A percentile compares a stretch with the other conserved stretches of the same genome.
phyloP scores from a whole-genome alignment of 345 rosid species.

The Salix suchowensis region DNA sequence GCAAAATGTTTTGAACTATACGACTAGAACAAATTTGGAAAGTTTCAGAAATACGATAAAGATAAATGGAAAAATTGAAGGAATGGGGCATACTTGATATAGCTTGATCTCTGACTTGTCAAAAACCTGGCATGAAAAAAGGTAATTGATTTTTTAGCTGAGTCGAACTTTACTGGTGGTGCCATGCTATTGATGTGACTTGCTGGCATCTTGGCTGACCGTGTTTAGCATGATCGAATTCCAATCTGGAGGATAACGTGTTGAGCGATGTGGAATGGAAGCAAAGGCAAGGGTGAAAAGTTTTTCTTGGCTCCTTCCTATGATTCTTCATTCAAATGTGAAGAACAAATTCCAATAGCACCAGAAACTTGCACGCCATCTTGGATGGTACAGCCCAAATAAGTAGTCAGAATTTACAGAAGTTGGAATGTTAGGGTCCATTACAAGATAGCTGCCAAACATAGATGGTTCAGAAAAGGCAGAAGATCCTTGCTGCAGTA shows the following conservation, averaged over 20 bases:
- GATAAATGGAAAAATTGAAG: background rate
- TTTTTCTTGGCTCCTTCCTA: constrained; percentile 35
- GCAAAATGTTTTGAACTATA: background rate
- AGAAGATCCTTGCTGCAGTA: constrained; percentile 32
- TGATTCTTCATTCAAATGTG: constrained; percentile 17
- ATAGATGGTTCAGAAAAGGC: constrained; percentile 15
- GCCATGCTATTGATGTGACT: constrained; percentile 22
- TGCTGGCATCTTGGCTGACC: constrained; percentile 27
- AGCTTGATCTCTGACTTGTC: constrained; percentile 90
- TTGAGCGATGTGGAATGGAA: constrained; percentile 43
- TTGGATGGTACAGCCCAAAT: constrained; percentile 84
- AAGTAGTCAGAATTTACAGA: constrained; percentile 59
- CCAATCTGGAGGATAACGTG: constrained; percentile 47
- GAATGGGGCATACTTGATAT: constrained; percentile 55
- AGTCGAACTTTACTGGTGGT: constrained; percentile 55
- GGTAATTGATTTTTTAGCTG: constrained; percentile 48
- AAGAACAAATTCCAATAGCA: constrained; percentile 43
- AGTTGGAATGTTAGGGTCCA: constrained; percentile 56
- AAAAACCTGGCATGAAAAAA: constrained; percentile 84
- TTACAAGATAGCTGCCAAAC: constrained; percentile 51
- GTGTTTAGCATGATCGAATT: constrained; percentile 39
- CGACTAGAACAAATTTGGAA: background rate
- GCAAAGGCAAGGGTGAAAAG: constrained; percentile 63
- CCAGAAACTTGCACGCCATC: constrained; percentile 75
- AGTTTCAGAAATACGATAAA: background rate